Evolutionary conservation across 2,329 filamentous ascomycete species (phyloP).

Genomic region (Leptographium wingfieldii): DNA sequence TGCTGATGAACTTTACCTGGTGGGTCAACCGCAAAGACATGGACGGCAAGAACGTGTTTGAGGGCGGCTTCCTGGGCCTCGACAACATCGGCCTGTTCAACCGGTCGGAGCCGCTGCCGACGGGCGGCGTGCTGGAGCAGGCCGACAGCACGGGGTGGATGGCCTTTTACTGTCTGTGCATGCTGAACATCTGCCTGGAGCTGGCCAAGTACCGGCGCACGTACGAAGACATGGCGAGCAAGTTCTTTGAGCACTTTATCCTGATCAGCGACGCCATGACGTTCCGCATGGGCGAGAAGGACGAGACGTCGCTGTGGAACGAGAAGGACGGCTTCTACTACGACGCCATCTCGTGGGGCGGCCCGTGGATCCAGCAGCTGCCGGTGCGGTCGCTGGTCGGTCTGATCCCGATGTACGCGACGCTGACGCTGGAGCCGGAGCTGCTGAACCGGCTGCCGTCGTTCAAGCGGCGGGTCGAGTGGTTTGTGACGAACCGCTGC

Average conservation of each 20-base stretch:
- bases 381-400: conserved; percentile 87
- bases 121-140: conserved; percentile 86
- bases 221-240: conserved; percentile 94
- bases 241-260: conserved; percentile 98
- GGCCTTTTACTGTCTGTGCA: conserved; percentile 92
- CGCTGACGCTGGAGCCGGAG: conserved; percentile 84
- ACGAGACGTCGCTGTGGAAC: conserved; percentile 84
- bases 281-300: conserved; percentile 56
- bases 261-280: conserved; percentile 97
- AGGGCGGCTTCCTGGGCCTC: conserved; percentile 86
- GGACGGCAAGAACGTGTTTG: conserved; percentile 94
- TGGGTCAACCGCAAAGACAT: conserved; percentile 96
- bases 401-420: conserved; percentile 85
- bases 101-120: conserved; percentile 85
- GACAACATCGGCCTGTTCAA: conserved; percentile 99
- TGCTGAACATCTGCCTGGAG: conserved; percentile 94
- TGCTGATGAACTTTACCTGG: conserved; percentile 96
- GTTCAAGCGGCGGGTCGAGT: conserved; percentile 86
- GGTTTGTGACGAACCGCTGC: conserved; percentile 81
- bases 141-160: conserved; percentile 98
- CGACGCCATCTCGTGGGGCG: conserved; percentile 92
- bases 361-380: conserved; percentile 84
- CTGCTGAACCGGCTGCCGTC: conserved; percentile 81
- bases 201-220: conserved; percentile 88
- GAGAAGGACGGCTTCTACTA: conserved; percentile 97